phyloP scores from a whole-genome alignment of 148 eudicot species.

The Rheum nobile region DNA sequence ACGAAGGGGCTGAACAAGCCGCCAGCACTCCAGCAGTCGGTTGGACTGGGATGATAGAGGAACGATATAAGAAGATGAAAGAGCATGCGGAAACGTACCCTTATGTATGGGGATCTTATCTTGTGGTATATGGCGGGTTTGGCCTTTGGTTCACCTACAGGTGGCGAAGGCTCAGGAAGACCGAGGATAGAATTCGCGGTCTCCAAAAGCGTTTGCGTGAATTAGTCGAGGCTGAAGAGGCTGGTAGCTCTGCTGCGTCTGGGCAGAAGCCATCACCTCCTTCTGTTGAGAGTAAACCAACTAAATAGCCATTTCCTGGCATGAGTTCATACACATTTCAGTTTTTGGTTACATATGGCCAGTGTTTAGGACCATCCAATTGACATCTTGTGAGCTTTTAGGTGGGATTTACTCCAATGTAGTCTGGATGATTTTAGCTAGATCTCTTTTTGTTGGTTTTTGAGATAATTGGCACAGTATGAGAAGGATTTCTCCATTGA shows the following conservation, averaged over 20 bases:
- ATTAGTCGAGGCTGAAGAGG: constrained; percentile 42
- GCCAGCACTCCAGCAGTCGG: constrained; percentile 20
- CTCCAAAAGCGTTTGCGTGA: constrained; percentile 63
- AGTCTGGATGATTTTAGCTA: neutral
- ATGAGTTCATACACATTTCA: neutral
- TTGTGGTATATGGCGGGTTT: constrained; percentile 70
- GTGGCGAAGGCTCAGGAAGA: constrained; percentile 63
- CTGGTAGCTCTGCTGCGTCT: constrained; percentile 19
- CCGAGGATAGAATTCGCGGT: constrained; percentile 66
- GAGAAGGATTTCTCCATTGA: neutral
- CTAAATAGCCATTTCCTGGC: constrained; percentile 12
- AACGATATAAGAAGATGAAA: constrained; percentile 42
- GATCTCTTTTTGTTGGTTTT: neutral
- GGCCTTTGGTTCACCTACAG: constrained; percentile 71
- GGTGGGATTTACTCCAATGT: neutral
- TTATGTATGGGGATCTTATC: constrained; percentile 79
- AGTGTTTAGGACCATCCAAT: neutral
- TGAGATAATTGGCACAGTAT: neutral
- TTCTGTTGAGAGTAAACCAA: constrained; percentile 17
- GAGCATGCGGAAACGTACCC: constrained; percentile 71
- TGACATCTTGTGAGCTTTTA: neutral
- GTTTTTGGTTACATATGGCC: neutral
- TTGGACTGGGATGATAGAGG: constrained; percentile 25
- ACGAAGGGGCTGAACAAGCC: constrained; percentile 25
- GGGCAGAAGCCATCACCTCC: constrained; percentile 22